phyloP scores from a whole-genome alignment of 2,329 filamentous ascomycete species.

The Tolypocladium tropicale region DNA sequence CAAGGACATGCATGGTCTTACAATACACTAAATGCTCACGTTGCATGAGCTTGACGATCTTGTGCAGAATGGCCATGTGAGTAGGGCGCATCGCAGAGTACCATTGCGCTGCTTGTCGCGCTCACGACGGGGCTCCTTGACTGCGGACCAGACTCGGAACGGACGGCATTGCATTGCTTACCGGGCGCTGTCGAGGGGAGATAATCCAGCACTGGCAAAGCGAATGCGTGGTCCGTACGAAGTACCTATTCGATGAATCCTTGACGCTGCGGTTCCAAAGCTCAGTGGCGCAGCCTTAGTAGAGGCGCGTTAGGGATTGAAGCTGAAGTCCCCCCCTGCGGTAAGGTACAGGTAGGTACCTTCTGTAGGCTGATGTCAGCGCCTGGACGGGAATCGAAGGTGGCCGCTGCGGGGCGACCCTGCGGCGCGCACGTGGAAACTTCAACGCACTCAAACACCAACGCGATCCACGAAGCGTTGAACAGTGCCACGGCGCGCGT shows the following conservation, averaged over 20 bases:
- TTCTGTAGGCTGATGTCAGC: not conserved
- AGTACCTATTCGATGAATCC: not conserved
- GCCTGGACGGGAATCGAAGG: not conserved
- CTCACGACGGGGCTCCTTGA: not conserved
- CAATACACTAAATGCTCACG: not conserved
- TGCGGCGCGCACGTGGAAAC: not conserved
- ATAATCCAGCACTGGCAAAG: too few relatives aligned
- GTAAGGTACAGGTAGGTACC: too few relatives aligned
- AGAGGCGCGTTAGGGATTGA: too few relatives aligned
- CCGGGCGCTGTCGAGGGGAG: not conserved
- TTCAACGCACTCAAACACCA: not conserved
- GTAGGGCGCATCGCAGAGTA: not conserved
- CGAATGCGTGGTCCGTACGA: too few relatives aligned
- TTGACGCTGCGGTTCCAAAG: not conserved
- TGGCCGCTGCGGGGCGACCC: not conserved
- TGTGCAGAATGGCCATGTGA: not conserved
- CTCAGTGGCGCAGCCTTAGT: not conserved
- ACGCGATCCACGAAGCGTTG: slow-evolving; percentile 2
- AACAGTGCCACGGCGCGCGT: not conserved
- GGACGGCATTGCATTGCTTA: not conserved
- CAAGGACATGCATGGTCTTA: not conserved
- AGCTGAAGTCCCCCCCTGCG: too few relatives aligned
- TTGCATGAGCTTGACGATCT: not conserved
- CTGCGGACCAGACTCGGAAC: not conserved
- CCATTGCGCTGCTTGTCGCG: not conserved